Conservation (phyloP, 2,329 filamentous ascomycete genomes). For the Periglandula ipomoeae region DNA sequence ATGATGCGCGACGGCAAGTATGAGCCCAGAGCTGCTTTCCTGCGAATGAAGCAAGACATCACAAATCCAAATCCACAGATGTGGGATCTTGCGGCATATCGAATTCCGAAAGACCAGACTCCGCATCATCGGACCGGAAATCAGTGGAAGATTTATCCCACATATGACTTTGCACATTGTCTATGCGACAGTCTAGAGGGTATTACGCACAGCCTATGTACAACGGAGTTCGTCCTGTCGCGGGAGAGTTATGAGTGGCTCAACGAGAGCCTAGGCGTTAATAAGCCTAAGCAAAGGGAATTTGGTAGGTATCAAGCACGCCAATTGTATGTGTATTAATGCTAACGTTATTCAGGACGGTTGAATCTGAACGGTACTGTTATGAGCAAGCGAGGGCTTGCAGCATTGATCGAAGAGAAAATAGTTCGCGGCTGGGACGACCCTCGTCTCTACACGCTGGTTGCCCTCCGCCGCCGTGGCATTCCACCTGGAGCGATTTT, state of each 20-base stretch:
- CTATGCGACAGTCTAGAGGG: constrained; percentile 86
- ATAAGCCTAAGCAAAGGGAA: constrained; percentile 90
- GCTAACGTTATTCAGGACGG: too few relatives aligned
- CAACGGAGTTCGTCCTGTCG: constrained; percentile 81
- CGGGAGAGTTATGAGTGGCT: constrained; percentile 87
- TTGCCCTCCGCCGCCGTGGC: constrained; percentile 73
- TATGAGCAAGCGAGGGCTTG: constrained; percentile 76
- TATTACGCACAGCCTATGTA: constrained; percentile 88
- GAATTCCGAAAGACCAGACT: constrained; percentile 61
- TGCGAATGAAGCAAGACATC: constrained; percentile 91
- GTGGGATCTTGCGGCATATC: constrained; percentile 92
- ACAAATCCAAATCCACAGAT: constrained; percentile 81
- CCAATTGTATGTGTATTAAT: too few relatives aligned
- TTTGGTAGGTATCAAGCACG: too few relatives aligned
- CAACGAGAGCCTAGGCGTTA: constrained; percentile 71
- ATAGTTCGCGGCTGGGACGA: constrained; percentile 85
- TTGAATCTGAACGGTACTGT: constrained; percentile 73
- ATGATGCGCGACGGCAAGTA: constrained; percentile 91
- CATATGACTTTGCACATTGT: constrained; percentile 88
- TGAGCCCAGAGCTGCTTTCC: constrained; percentile 69
- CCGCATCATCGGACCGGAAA: constrained; percentile 71
- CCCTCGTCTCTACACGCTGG: constrained; percentile 79
- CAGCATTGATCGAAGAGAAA: constrained; percentile 65
- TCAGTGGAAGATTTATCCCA: constrained; percentile 89
- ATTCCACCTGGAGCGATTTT: constrained; percentile 82